Base-by-base conservation (phyloP, 306 rosid genomes). In the Rosa persica region DNA sequence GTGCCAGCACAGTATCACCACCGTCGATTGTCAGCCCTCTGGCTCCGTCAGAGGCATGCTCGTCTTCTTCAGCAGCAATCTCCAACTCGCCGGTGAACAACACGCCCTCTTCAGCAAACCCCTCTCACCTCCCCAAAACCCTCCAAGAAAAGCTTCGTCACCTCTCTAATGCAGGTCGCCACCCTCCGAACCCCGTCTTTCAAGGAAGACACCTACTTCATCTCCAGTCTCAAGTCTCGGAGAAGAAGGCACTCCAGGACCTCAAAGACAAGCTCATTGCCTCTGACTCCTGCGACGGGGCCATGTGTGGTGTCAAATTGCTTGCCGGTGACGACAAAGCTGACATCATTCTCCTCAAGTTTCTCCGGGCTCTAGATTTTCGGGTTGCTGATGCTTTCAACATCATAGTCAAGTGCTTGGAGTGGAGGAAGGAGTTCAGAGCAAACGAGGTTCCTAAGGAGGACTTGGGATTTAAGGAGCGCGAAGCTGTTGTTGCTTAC, bases 1-100 rank as follows among this genome's bases (percentile, higher is more conserved):
- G 92, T 95, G 98, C 83, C 86, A 87, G 77, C 98, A 95, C 82
- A 64, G 75, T 85, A 90, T 92, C 90, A 82, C 88, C 82, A 89
- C 93, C 85, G 92, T 94, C 39, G 98, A 94, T 83, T 92, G 84
- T 71, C 98, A 94, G 78, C 96, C 98, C 54, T 94, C 98, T 51
- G 96, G 93, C 20, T 86, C 88, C 76, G 87, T 72, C 43, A 91
- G 89, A n/a, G 97, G 94, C 34, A 89, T 94, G 97, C 92, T 92
- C 11, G 98, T 92, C 81, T 94, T 94, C 51, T 97, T 94, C 86
- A 89, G 94, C 76, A 97, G 98, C 7, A 92, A 88, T 66, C 98
- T 94, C 78, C 96, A 94, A 76, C 97, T 94, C 70, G 89, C 90
- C 77, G 98, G 98, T 6, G 98, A 94, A 55, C 97, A 94, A 25